Base-by-base conservation (phyloP, 2,329 filamentous ascomycete species). In the Chaetomiaceae sp. region DNA sequence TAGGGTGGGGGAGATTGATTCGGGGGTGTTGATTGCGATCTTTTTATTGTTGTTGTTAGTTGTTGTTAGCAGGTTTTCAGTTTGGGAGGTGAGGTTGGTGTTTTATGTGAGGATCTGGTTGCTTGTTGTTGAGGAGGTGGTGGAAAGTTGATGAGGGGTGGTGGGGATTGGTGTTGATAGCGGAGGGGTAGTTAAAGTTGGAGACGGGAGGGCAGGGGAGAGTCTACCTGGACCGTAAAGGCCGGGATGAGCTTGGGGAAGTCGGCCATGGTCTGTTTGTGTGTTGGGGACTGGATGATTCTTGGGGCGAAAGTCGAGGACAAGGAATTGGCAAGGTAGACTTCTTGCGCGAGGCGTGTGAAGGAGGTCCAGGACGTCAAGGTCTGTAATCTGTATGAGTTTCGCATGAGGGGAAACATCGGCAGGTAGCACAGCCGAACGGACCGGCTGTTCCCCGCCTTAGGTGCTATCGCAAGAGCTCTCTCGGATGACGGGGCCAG, bases 171-270 rank as follows among this genome's bases (percentile, higher is more conserved):
- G 14, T 19, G 42, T 37, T 38, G 27, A 48, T 20, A 13, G n/a
- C 12, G 14, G 16, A 4, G 16, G 7, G n/a, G n/a, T n/a, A n/a
- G n/a, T n/a, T n/a, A n/a, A n/a, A n/a, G n/a, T n/a, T n/a, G 20
- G 19, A 14, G 25, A 30, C 21, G 42, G 30, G 14, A 31, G 33
- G 20, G 9, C 16, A 4, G 16, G 30, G 40, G 30, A 20, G 21
- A 21, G 30, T 25, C 4, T 58, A 69, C 69, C 35, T 62, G 60
- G 37, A 64, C 62, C 42, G 67, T 70, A 53, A 72, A 72, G 56
- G 70, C 70, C 4, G 70, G 70, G 47, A 69, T 65, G 48, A 71
- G 67, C 53, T 65, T 70, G 50, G 69, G 63, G 51, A 70, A 71
- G 53, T 56, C 55, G 16, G 67, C 58, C 66, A 70, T 70, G 55